Base-by-base conservation (phyloP, 2,329 filamentous ascomycete genomes). In the Alternaria incomplexa region DNA sequence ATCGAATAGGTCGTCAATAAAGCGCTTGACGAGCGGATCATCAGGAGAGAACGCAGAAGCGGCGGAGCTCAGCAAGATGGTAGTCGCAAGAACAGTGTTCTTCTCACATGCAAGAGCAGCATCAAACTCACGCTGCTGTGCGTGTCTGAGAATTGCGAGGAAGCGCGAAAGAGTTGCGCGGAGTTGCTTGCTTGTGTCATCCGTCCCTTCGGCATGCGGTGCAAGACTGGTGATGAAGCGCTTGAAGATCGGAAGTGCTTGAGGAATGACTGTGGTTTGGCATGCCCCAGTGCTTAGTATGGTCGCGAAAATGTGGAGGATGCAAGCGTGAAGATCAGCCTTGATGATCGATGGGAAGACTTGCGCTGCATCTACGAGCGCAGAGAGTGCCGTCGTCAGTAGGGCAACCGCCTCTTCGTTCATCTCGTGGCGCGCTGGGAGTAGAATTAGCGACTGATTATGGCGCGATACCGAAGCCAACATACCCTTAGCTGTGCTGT, bases 301-400 rank as follows among this genome's bases (percentile, higher is more conserved):
- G 0, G 93, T 97, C 57, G 93, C 91, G 76, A 98, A 97, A 58
- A 98, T 97, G 82, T 99, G 94, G 53, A 99, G 88, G 69, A 98
- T 97, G 75, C 95, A 98, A 43, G 96, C 95, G 76, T 98, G 93
- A 7, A 99, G 86, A 78, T 99, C 96, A 10, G 93, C 95, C 77
- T 96, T 96, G 83, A 99, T 99, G 72, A 99, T 94, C 3, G 92
- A 89, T 0, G 96, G 96, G 81, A 99, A 99, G 15, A 98, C 93
- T 65, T 96, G 93, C 7, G 96, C 94, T 1, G 96, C 94, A 75
- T 98, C 93, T 4, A 98, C 96, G 2, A 99, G 87, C 1, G 96
- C 93, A 63, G 94, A 91, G 2, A 99, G 85, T 1, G 93, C 90
- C 2, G 91, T 89, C 23, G 90, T 89, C 53, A 97, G 89, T 4